These are phyloP conservation scores for Thelonectria discophora DNA, from an alignment of 2,329 filamentous ascomycete genomes.

Conservation along the genomic window DNA sequence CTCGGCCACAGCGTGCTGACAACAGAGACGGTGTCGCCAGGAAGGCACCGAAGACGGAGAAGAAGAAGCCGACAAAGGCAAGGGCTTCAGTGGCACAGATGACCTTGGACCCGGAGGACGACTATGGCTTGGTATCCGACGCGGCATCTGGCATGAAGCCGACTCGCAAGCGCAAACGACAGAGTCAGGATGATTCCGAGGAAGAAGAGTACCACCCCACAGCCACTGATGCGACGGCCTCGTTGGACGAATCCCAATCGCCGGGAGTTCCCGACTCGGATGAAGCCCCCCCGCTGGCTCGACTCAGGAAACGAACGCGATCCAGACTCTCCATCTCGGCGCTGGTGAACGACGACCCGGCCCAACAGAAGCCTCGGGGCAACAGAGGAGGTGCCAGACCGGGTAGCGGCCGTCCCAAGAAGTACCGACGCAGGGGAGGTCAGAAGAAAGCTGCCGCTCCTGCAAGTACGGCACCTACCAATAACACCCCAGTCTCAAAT, in stretches of 20 bases:
- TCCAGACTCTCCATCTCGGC: constrained; percentile 22
- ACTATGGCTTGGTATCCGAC: constrained; percentile 31
- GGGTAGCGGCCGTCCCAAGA: constrained; percentile 52
- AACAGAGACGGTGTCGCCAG: constrained; percentile 36
- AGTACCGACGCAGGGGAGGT: constrained; percentile 44
- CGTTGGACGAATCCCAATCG: constrained; percentile 36
- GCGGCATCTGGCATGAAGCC: constrained; percentile 11
- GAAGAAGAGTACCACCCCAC: constrained; percentile 45
- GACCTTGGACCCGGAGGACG: constrained; percentile 19
- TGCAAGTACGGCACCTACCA: constrained; percentile 8
- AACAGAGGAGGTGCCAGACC: constrained; percentile 51
- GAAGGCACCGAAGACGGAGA: constrained; percentile 40
- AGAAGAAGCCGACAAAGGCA: constrained; percentile 36
- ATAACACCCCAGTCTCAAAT: constrained; percentile 13
- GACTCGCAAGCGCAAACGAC: constrained; percentile 45
- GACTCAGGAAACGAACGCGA: constrained; percentile 41
- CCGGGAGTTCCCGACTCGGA: constrained; percentile 36
- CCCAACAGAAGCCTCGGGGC: constrained; percentile 44
- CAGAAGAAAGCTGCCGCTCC: constrained; percentile 28
- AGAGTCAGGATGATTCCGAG: constrained; percentile 39
- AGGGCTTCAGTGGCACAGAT: constrained; percentile 22
- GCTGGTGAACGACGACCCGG: constrained; percentile 29
- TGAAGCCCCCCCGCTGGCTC: constrained; percentile 32
- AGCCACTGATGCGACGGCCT: constrained; percentile 33
- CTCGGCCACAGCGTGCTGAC: constrained; percentile 31